Evolutionary conservation across 106 monocot species (phyloP), one percentile per base, ranked within the genome.

Genomic region (Chionographis japonica): DNA sequence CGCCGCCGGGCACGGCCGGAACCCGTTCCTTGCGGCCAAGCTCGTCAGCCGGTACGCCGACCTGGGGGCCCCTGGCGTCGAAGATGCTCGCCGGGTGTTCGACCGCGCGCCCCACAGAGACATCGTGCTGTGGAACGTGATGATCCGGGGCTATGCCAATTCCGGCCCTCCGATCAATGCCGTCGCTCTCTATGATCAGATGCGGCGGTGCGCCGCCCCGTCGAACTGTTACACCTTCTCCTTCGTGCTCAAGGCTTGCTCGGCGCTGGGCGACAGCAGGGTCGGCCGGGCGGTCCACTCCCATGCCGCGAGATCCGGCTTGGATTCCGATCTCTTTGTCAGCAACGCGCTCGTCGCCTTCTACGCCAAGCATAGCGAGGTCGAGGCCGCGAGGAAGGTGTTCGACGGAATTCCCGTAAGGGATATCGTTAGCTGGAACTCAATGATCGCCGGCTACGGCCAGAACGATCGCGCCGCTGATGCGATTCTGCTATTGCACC

Each of bases 371-470:
- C 65, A 68, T 37, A 63, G 72, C 0, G 72, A 76, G 6, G 16
- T 74, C 5, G 64, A 13, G 4, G 60, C 55, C 2, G 78, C 82
- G n/a, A 40, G 68, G 65, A 68, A 66, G 43, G 42, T 79, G 72
- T 86, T 86, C 50, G 86, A 79, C 2, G 61, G 36, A 67, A 76
- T 86, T 18, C 36, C 46, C 8, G 18, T 7, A 0, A 78, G 66
- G 63, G 86, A 86, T 41, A 37, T 78, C 12, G 86, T 86, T 60
- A 79, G 61, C 17, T 86, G 86, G 86, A 86, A 86, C 58, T 79
- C 86, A 1, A 60, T 82, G 59, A 73, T 86, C n/a, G 68, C 75
- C 11, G 74, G 72, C 3, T 73, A 79, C 49, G 40, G 62, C n/a
- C 74, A 72, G 57, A 74, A 75, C 40, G 75, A 61, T 18, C 13